A percentile compares a stretch with the other conserved stretches of the same genome.
Conservation (phyloP, 768 basidiomycete species). For the Russula olivacea region DNA sequence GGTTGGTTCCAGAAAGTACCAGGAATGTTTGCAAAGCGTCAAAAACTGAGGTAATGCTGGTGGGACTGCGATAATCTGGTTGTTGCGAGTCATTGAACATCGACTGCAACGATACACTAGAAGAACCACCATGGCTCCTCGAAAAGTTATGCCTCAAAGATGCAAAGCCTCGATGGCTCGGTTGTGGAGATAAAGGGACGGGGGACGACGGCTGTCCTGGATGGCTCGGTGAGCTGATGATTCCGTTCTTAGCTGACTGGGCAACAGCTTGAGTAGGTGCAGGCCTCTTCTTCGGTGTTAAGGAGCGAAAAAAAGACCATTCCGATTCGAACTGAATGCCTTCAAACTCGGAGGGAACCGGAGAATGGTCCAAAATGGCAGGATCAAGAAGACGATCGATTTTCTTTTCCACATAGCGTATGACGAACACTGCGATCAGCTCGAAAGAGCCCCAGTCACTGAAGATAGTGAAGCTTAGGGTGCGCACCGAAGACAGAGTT, state of each 20-base stretch:
- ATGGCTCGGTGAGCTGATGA: conserved; percentile 46
- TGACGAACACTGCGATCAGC: conserved; percentile 72
- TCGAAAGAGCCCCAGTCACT: conserved; percentile 6
- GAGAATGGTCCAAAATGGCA: conserved; percentile 75
- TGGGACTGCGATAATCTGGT: conserved; percentile 38
- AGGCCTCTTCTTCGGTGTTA: conserved; percentile 56
- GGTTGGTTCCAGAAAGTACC: conserved; percentile 83
- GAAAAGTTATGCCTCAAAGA: conserved; percentile 64
- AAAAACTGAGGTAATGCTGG: conserved; percentile 69
- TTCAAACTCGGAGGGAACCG: conserved; percentile 72
- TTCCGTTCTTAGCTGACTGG: conserved; percentile 33
- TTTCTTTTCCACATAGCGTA: conserved; percentile 82
- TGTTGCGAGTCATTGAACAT: conserved; percentile 44
- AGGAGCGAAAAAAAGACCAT: conserved; percentile 84
- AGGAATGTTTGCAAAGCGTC: conserved; percentile 82
- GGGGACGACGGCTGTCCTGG: conserved; percentile 41
- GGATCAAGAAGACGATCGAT: conserved; percentile 84
- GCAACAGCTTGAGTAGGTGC: conserved; percentile 32
- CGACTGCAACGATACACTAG: conserved; percentile 42
- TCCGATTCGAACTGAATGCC: conserved; percentile 92
- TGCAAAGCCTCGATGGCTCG: conserved; percentile 41
- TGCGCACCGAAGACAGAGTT: conserved; percentile 87
- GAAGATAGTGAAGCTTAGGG: not conserved
- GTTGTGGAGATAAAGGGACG: conserved; percentile 33
- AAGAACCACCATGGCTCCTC: conserved; percentile 43